A percentile compares a stretch with the other conserved stretches of the same genome.
Evolutionary conservation across 129 eudicot species (phyloP).

Genomic region (sunflower (Helianthus annuus)): HanXRQr2.0-SUNRISE NC_035442.2:87462541-87463040

Average conservation of each 20-base stretch:
- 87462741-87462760: slow-evolving; percentile 59
- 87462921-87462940: neutral
- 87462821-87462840: too few species aligned
- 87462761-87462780: slow-evolving; percentile 12
- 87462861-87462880: too few species aligned
- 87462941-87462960: too few species aligned
- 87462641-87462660: slow-evolving; percentile 94
- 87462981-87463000: slow-evolving; percentile 11
- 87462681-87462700: slow-evolving; percentile 75
- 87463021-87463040: too few species aligned
- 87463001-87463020: slow-evolving; percentile 1
- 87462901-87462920: slow-evolving; percentile 21
- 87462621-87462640: slow-evolving; percentile 76
- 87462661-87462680: slow-evolving; percentile 89
- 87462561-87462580: neutral
- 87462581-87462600: neutral
- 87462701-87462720: slow-evolving; percentile 77
- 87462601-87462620: slow-evolving; percentile 1
- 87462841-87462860: too few species aligned
- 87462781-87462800: too few species aligned
- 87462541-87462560: neutral
- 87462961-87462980: neutral
- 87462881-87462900: too few species aligned
- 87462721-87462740: slow-evolving; percentile 74
- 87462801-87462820: too few species aligned